phyloP scores from a whole-genome alignment of 1,284 basidiomycete genomes.

The Exsudoporus floridanus region DNA sequence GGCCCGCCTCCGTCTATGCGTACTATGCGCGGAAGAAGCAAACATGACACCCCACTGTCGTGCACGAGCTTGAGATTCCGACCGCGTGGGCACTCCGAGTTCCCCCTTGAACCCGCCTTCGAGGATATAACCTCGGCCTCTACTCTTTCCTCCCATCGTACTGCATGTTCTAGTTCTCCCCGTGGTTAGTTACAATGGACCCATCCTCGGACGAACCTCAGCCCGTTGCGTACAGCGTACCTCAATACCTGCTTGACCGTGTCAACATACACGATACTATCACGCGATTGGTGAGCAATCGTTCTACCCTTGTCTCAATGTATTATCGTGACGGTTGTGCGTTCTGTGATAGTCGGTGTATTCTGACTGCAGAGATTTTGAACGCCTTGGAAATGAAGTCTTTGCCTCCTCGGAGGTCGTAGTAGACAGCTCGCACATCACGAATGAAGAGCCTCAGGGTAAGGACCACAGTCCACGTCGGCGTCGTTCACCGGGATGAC shows the following conservation, averaged over 20 bases:
- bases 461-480: neutral
- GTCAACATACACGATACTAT: slow-evolving; percentile 32
- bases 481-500: slow-evolving; percentile 2
- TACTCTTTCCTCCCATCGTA: neutral
- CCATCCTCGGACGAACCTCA: slow-evolving; percentile 4
- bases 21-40: neutral
- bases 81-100: neutral
- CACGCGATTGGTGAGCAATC: slow-evolving; percentile 23
- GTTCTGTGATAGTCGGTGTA: slow-evolving; percentile 19
- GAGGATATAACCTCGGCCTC: slow-evolving; percentile 7
- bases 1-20: slow-evolving; percentile 4
- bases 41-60: neutral
- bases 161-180: neutral
- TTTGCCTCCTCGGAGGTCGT: slow-evolving; percentile 26
- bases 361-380: slow-evolving; percentile 29
- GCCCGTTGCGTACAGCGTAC: slow-evolving; percentile 17
- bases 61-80: neutral
- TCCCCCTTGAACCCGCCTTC: slow-evolving; percentile 6
- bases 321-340: neutral
- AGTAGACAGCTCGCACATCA: slow-evolving; percentile 25
- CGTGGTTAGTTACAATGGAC: slow-evolving; percentile 9
- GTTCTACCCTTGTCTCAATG: neutral
- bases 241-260: slow-evolving; percentile 28
- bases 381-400: slow-evolving; percentile 28
- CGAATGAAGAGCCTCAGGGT: slow-evolving; percentile 21